Base-by-base conservation (phyloP, 371 early-diverging fungal species). In the Dinochytrium kinnereticum region DNA sequence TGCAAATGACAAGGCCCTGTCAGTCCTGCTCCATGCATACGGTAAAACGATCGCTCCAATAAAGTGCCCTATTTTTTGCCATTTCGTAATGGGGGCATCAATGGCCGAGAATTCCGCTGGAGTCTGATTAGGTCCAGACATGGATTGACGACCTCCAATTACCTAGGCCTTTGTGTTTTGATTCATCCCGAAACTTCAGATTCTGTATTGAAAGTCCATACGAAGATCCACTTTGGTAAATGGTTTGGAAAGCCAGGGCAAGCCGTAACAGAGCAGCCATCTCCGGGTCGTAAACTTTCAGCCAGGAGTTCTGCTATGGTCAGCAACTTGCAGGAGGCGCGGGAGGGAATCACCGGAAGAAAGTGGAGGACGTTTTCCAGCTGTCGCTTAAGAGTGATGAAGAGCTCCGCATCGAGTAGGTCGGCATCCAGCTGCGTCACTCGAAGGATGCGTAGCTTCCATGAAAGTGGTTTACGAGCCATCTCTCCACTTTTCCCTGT, bases 371-470 rank as follows among this genome's bases (percentile, higher is more conserved):
- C 88, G 61, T 77, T 84, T 86, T 88, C 87, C 26, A 93, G 81
- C 40, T 93, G 93, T 64, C 94, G 93, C 68, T 92, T 90, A 36
- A 95, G 81, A 69, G 92, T 89, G 51, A 81, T 87, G 40, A 89
- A 81, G 19, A 96, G 80, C 75, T 95, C 96, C 38, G 76, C 80
- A 70, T 96, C 94, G 64, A 95, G 85, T 59, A 93, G 86, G 51
- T 92, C 93, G 2, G 95, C 91, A 82, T 96, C 96, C 38, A 96
- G 87, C 79, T 96, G 95, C 76, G 91, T 88, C 37, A 94, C 95
- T 37, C 95, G 89, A 85, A 91, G 86, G 44, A 90, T 89, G 75
- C 88, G 89, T 17, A 92, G 78, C 17, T 90, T 87, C 1, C 50
- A 66, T 21, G 64, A 36, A n/a, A n/a, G n/a, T n/a, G n/a, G n/a